phyloP scores from a whole-genome alignment of 2,329 filamentous ascomycete species.

The Sporothrix brasiliensis region DNA sequence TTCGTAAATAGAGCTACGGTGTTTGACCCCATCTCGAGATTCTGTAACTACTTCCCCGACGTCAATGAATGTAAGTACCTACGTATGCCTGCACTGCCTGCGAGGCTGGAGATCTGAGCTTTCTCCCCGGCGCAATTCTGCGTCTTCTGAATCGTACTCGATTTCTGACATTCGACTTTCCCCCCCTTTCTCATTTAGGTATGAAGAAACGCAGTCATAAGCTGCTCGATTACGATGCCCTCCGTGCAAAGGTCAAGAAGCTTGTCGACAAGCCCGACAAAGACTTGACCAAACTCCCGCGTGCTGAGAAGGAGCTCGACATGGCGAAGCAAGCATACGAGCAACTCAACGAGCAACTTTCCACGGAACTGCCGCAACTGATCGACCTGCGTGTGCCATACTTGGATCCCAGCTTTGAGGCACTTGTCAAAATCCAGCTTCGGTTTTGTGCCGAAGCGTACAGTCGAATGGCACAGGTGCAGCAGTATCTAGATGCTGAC shows the following conservation, averaged over 20 bases:
- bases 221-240: slow-evolving; percentile 94
- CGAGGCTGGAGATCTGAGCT: too few relatives aligned
- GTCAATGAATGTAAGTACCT: slow-evolving; percentile 77
- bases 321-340: slow-evolving; percentile 94
- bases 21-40: slow-evolving; percentile 90
- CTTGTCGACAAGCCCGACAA: slow-evolving; percentile 98
- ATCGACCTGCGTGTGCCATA: slow-evolving; percentile 97
- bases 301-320: slow-evolving; percentile 93
- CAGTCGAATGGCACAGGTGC: slow-evolving; percentile 96
- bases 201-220: slow-evolving; percentile 99
- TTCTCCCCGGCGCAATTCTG: background rate
- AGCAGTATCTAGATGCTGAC: slow-evolving; percentile 95
- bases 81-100: too few relatives aligned
- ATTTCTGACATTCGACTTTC: slow-evolving; percentile 1
- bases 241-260: slow-evolving; percentile 95
- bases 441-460: slow-evolving; percentile 98
- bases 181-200: slow-evolving; percentile 31
- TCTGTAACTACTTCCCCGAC: slow-evolving; percentile 98
- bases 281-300: slow-evolving; percentile 92
- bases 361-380: slow-evolving; percentile 87
- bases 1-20: slow-evolving; percentile 65
- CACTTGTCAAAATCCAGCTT: slow-evolving; percentile 96
- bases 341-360: slow-evolving; percentile 94
- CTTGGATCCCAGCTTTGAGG: slow-evolving; percentile 94
- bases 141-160: background rate